A percentile compares a stretch with the other conserved stretches of the same genome.
phyloP scores from a whole-genome alignment of 2,329 filamentous ascomycete genomes.

The Emydomyces testavorans region DNA sequence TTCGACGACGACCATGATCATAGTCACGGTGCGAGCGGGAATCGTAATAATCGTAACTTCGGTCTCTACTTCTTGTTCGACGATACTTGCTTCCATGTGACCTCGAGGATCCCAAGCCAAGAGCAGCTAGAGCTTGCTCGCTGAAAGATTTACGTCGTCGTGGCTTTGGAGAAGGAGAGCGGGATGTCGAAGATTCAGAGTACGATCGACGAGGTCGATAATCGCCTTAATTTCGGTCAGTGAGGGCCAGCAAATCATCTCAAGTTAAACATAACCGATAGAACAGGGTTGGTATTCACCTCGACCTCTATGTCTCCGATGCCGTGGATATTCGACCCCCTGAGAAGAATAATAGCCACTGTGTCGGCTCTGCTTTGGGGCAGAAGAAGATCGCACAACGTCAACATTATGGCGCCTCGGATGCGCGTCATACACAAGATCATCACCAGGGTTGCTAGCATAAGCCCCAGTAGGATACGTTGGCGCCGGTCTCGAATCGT shows the following conservation, averaged over 20 bases:
- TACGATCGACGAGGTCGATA: slow-evolving; percentile 23
- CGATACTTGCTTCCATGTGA: slow-evolving; percentile 25
- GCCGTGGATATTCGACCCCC: neutral
- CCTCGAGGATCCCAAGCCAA: slow-evolving; percentile 52
- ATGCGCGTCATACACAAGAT: neutral
- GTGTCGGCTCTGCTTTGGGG: neutral
- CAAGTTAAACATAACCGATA: too few relatives aligned
- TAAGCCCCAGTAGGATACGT: neutral
- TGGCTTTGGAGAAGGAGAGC: slow-evolving; percentile 31
- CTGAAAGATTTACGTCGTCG: slow-evolving; percentile 38
- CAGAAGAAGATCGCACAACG: slow-evolving; percentile 1
- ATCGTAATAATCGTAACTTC: slow-evolving; percentile 27
- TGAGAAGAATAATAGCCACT: neutral
- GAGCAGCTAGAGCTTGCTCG: slow-evolving; percentile 42
- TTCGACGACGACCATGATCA: slow-evolving; percentile 42
- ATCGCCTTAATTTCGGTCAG: slow-evolving; percentile 16
- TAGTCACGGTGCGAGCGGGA: slow-evolving; percentile 20
- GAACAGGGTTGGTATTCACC: slow-evolving; percentile 22
- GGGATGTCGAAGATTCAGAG: slow-evolving; percentile 27
- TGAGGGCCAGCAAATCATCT: neutral
- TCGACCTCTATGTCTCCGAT: slow-evolving; percentile 18
- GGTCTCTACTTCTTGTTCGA: slow-evolving; percentile 2
- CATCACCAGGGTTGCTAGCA: neutral
- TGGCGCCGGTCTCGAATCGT: neutral
- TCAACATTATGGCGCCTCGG: neutral